phyloP scores from a whole-genome alignment of 2,329 filamentous ascomycete species.

The Sporothrix sp. region DNA sequence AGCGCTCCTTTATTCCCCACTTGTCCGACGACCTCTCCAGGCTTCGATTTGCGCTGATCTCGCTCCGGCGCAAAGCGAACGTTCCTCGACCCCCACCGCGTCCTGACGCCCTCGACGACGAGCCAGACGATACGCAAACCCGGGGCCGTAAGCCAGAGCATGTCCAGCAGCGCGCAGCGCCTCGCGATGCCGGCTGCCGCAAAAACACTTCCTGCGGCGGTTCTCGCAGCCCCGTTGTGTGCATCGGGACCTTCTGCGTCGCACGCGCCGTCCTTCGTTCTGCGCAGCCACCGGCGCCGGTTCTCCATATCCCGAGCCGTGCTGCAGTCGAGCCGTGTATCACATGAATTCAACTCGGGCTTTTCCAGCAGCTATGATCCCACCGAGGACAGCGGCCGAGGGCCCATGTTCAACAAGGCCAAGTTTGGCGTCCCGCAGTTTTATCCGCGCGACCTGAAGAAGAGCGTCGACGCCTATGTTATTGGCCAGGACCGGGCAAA shows the following conservation, averaged over 20 bases:
- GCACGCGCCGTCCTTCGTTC: neutral
- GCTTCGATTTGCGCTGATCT: slow-evolving; percentile 4
- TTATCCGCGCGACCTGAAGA: slow-evolving; percentile 65
- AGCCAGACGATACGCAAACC: neutral
- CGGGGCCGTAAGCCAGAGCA: too few relatives aligned
- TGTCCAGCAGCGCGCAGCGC: neutral
- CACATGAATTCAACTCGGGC: slow-evolving; percentile 44
- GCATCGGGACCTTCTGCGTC: neutral
- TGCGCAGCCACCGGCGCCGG: slow-evolving; percentile 11
- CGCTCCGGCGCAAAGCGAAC: slow-evolving; percentile 4
- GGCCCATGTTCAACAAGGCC: slow-evolving; percentile 50
- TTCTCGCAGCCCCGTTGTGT: slow-evolving; percentile 2
- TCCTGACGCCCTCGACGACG: too few relatives aligned
- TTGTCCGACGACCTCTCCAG: too few relatives aligned
- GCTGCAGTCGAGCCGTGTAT: slow-evolving; percentile 30
- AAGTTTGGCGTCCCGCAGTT: slow-evolving; percentile 52
- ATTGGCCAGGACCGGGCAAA: slow-evolving; percentile 93
- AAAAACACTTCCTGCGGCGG: slow-evolving; percentile 12
- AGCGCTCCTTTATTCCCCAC: too few relatives aligned
- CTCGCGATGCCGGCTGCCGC: slow-evolving; percentile 14
- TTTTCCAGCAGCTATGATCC: slow-evolving; percentile 53
- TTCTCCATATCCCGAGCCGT: slow-evolving; percentile 25
- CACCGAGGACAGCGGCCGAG: slow-evolving; percentile 40
- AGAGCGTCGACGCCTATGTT: slow-evolving; percentile 89
- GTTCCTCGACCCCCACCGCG: too few relatives aligned